Conservation (phyloP, 108 stramenopile species). For the Skeletonema potamos region DNA sequence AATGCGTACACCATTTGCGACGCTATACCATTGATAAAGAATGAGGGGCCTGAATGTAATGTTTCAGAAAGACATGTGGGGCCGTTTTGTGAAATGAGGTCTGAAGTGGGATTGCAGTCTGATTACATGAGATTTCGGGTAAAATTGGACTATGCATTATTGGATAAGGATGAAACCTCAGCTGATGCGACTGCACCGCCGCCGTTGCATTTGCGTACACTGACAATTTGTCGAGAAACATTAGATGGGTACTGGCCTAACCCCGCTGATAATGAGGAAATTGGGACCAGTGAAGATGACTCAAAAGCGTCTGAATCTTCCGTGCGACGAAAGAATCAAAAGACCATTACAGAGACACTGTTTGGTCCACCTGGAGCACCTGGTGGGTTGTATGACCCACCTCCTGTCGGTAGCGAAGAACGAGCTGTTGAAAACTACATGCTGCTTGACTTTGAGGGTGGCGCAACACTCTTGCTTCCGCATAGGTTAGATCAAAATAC, state of each 20-base stretch:
- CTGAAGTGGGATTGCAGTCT: constrained; percentile 73
- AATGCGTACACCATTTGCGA: constrained; percentile 80
- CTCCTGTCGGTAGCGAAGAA: constrained; percentile 73
- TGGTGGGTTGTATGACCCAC: constrained; percentile 87
- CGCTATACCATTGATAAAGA: constrained; percentile 36
- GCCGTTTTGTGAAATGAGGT: constrained; percentile 71
- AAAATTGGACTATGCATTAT: constrained; percentile 74
- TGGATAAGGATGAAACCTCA: constrained; percentile 18
- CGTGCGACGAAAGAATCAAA: constrained; percentile 28
- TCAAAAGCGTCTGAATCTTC: constrained; percentile 4
- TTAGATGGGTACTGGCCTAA: constrained; percentile 69
- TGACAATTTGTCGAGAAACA: constrained; percentile 85
- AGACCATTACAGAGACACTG: constrained; percentile 39
- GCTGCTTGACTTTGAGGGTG: constrained; percentile 80
- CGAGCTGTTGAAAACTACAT: constrained; percentile 67
- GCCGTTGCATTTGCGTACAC: constrained; percentile 68
- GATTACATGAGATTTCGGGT: constrained; percentile 74
- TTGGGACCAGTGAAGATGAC: constrained; percentile 3
- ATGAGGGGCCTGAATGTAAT: not conserved
- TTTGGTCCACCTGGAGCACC: constrained; percentile 80
- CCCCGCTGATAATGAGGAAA: constrained; percentile 30
- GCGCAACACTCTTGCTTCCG: constrained; percentile 77
- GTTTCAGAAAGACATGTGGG: constrained; percentile 49
- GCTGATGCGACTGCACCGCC: constrained; percentile 30
- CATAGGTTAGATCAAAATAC: constrained; percentile 71